Conservation (phyloP, 1,284 basidiomycete species). For the Inonotus hispidus region DNA sequence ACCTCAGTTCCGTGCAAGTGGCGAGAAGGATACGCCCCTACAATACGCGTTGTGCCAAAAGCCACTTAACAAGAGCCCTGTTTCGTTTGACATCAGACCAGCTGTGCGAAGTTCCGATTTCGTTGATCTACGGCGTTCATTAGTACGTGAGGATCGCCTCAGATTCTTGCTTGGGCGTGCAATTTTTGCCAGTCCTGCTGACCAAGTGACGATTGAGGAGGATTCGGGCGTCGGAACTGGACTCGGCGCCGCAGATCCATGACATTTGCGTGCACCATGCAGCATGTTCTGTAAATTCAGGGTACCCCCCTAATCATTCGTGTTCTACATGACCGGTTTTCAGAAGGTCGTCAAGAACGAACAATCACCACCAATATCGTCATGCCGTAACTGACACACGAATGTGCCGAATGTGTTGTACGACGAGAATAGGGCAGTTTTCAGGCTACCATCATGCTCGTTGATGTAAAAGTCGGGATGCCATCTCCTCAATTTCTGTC, state of each 20-base stretch:
- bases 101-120: too few relatives aligned
- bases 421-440: background rate
- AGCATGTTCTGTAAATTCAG: background rate
- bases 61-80: too few relatives aligned
- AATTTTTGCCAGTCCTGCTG: background rate
- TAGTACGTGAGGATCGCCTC: too few relatives aligned
- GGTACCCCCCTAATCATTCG: background rate
- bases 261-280: background rate
- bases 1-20: too few relatives aligned
- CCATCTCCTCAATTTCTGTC: conserved; percentile 27
- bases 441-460: background rate
- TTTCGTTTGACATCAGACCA: too few relatives aligned
- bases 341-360: background rate
- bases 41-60: too few relatives aligned
- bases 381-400: background rate
- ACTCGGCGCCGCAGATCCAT: background rate
- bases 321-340: conserved; percentile 10
- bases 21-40: too few relatives aligned
- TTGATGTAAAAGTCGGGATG: background rate
- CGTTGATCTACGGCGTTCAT: too few relatives aligned
- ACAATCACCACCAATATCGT: conserved; percentile 5
- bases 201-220: background rate
- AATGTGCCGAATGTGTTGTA: too few relatives aligned
- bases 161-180: too few relatives aligned
- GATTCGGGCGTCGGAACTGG: background rate